phyloP scores from a whole-genome alignment of 768 basidiomycete genomes.

The Suillus tomentosus region DNA sequence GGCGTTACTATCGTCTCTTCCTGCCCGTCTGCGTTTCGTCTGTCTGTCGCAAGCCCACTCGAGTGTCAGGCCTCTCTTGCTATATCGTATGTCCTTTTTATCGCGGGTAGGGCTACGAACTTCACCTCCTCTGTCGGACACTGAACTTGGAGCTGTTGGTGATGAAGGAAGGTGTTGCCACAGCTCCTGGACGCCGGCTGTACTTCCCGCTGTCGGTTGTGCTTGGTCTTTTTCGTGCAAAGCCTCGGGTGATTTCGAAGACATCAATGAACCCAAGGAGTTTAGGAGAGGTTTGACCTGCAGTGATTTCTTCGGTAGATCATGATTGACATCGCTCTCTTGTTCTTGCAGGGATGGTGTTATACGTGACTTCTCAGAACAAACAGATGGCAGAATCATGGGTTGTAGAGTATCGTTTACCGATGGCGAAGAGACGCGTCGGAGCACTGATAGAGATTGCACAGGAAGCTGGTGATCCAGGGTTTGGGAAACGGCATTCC shows the following conservation, averaged over 20 bases:
- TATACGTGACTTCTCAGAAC: neutral
- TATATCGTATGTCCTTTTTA: constrained; percentile 12
- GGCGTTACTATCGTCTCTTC: constrained; percentile 11
- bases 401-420: constrained; percentile 5
- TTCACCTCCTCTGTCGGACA: neutral
- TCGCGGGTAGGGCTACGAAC: neutral
- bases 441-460: constrained; percentile 24
- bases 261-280: constrained; percentile 19
- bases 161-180: constrained; percentile 16
- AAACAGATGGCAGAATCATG: neutral
- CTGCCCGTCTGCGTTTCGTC: constrained; percentile 37
- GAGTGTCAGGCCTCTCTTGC: constrained; percentile 35
- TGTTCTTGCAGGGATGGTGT: neutral
- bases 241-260: constrained; percentile 10
- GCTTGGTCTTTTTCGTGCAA: constrained; percentile 2
- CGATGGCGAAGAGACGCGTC: constrained; percentile 33
- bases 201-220: neutral
- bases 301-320: constrained; percentile 4
- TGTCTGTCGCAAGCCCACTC: constrained; percentile 49
- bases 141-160: constrained; percentile 4
- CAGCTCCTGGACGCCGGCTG: neutral
- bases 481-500: neutral
- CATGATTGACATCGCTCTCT: neutral
- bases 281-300: constrained; percentile 28
- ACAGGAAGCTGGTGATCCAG: constrained; percentile 3